Conservation (phyloP, 2,329 filamentous ascomycete species). For the Piedraia hortae region DNA sequence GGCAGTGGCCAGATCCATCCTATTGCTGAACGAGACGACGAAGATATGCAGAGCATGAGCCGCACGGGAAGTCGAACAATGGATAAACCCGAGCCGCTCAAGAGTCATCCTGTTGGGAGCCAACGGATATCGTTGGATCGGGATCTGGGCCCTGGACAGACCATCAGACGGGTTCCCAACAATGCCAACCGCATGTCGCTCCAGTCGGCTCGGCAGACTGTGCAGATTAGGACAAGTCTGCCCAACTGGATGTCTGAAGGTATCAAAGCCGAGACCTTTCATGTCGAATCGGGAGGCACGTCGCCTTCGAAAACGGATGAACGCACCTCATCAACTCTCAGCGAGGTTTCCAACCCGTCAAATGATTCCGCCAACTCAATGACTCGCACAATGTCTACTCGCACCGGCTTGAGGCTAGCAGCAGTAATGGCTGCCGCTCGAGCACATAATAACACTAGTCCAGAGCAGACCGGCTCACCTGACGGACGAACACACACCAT, state of each 20-base stretch:
- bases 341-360: conserved; percentile 22
- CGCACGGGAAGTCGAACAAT: conserved; percentile 2
- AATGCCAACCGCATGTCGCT: conserved; percentile 4
- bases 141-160: conserved; percentile 3
- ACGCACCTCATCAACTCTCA: conserved; percentile 27
- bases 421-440: conserved; percentile 7
- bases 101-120: conserved; percentile 13
- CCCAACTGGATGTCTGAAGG: conserved; percentile 9
- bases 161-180: conserved; percentile 8
- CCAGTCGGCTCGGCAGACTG: conserved; percentile 1
- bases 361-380: conserved; percentile 17
- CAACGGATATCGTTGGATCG: conserved; percentile 8
- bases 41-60: conserved; percentile 7
- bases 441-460: conserved; percentile 2
- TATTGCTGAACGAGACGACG: conserved; percentile 34
- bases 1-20: conserved; percentile 30
- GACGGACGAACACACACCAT: conserved; percentile 10
- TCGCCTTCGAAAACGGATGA: conserved; percentile 27
- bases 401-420: conserved; percentile 15
- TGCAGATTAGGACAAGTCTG: conserved; percentile 3
- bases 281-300: conserved; percentile 10
- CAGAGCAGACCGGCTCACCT: conserved; percentile 2
- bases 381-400: conserved; percentile 18
- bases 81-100: conserved; percentile 11
- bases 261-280: conserved; percentile 2